phyloP scores from a whole-genome alignment of 2,329 filamentous ascomycete species.

The Xylaria digitata region DNA sequence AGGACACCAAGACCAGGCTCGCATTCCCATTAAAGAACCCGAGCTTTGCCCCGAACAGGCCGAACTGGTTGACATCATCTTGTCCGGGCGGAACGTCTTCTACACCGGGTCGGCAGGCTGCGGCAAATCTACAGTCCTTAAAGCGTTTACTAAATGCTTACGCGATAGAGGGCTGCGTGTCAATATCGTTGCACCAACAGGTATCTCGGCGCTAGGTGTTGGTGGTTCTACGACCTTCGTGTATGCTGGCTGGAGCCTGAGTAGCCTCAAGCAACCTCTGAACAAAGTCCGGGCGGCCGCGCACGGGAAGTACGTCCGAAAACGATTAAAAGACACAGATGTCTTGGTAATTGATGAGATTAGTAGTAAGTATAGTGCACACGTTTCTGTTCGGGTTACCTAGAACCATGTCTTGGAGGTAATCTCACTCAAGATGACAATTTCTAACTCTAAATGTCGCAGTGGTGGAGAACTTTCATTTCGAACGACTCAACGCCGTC shows the following conservation, averaged over 20 bases:
- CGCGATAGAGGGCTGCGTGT: constrained; percentile 53
- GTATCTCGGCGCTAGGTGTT: constrained; percentile 67
- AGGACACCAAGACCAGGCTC: constrained; percentile 3
- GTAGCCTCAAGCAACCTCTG: constrained; percentile 57
- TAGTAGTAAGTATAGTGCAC: constrained; percentile 55
- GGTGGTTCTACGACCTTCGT: constrained; percentile 66
- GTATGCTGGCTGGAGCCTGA: constrained; percentile 67
- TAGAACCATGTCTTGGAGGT: background rate
- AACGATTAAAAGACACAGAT: constrained; percentile 58
- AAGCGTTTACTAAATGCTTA: constrained; percentile 58
- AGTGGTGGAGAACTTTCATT: constrained; percentile 67
- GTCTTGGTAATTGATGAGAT: constrained; percentile 74
- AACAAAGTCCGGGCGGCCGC: constrained; percentile 50
- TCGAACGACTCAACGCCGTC: constrained; percentile 62
- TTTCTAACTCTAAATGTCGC: background rate
- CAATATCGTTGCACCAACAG: constrained; percentile 68
- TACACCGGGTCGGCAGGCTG: constrained; percentile 73
- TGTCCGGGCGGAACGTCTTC: constrained; percentile 67
- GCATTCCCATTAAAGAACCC: constrained; percentile 27
- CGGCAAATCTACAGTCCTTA: constrained; percentile 68
- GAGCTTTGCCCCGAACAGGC: constrained; percentile 60
- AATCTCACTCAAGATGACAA: constrained; percentile 2
- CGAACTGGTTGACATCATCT: constrained; percentile 62
- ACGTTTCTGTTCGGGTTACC: background rate
- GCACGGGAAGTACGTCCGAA: constrained; percentile 48